Conservation (phyloP, 331 rosid species). For the Pyrus hybrid region DNA sequence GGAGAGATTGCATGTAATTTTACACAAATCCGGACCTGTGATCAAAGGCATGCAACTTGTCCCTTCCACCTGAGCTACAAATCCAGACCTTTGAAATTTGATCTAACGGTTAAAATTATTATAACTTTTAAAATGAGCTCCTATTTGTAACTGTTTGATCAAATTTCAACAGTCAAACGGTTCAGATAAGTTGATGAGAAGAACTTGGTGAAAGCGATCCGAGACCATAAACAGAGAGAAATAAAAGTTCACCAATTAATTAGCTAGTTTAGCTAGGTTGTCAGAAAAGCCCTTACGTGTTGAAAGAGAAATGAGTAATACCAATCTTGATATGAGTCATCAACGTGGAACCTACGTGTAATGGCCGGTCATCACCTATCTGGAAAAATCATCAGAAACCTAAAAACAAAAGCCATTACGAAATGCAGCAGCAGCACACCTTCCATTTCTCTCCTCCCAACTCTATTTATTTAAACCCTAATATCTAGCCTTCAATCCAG, state of each 20-base stretch:
- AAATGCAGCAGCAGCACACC: background rate
- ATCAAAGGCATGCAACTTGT: too few species aligned
- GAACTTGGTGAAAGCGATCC: accelerated
- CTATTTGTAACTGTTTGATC: too few species aligned
- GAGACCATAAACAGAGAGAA: background rate
- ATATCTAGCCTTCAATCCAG: background rate
- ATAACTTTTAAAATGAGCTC: too few species aligned
- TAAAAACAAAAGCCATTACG: background rate
- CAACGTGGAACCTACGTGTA: background rate
- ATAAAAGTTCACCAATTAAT: background rate
- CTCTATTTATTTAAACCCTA: background rate
- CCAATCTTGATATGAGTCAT: background rate
- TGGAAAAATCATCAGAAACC: background rate
- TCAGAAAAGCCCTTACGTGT: too few species aligned
- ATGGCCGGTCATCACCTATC: too few species aligned
- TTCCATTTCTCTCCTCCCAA: background rate
- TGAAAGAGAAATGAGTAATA: background rate
- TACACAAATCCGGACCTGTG: too few species aligned
- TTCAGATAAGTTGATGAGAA: too few species aligned
- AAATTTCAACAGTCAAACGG: too few species aligned
- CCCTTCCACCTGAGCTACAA: too few species aligned
- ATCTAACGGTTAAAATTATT: accelerated
- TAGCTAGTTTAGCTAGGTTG: background rate
- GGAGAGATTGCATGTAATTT: too few species aligned
- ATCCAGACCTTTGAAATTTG: too few species aligned